Percentiles rank a stretch among this genome's conserved stretches.
Evolutionary conservation across 371 early-diverging fungal genomes (phyloP).

Genomic region (Rhizopus delemar): DNA sequence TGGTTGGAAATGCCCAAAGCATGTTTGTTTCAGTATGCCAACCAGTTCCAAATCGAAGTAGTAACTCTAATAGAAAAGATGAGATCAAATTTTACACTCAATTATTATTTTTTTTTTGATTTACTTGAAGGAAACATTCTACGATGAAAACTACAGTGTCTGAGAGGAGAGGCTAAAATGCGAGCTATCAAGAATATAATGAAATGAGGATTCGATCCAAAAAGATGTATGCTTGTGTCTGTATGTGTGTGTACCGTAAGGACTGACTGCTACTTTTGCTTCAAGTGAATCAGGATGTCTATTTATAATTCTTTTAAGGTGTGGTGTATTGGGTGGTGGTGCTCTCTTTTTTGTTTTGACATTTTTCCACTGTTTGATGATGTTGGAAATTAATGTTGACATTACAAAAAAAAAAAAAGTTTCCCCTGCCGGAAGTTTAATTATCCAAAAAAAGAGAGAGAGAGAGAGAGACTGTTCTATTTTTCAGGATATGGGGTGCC

Average conservation of each 20-base stretch:
- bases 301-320: not conserved
- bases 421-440: not conserved
- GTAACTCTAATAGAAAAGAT: constrained; percentile 10
- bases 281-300: constrained; percentile 9
- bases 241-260: constrained; percentile 18
- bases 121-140: constrained; percentile 27
- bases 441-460: not conserved
- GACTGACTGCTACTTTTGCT: constrained; percentile 16
- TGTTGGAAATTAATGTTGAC: constrained; percentile 9
- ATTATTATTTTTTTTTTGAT: not conserved
- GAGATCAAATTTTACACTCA: not conserved
- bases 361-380: constrained; percentile 17
- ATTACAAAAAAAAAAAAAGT: not conserved
- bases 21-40: constrained; percentile 22
- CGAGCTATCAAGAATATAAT: not conserved
- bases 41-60: constrained; percentile 24
- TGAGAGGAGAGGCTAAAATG: constrained; percentile 25
- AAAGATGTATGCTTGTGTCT: no score
- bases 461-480: not conserved
- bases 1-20: constrained; percentile 24
- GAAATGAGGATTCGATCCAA: not conserved
- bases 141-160: constrained; percentile 16
- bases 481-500: no score
- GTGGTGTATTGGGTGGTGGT: not conserved
- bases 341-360: not conserved